Conservation (phyloP, 2,329 filamentous ascomycete genomes). For the Leptographium procerum region DNA sequence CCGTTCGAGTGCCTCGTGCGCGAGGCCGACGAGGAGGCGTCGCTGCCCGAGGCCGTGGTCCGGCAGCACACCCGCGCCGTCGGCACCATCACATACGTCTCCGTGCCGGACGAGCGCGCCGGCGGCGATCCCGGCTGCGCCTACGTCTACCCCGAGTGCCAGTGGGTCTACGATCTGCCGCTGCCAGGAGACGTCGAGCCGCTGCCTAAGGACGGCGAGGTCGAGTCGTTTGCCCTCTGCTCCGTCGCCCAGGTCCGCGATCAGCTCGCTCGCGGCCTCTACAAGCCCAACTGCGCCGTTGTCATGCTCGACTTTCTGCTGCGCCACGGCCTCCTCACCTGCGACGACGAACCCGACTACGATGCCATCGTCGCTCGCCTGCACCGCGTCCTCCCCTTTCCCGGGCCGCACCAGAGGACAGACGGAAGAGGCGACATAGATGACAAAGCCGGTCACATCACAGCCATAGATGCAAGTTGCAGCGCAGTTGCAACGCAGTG, state of each 20-base stretch:
- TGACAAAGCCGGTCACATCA: not conserved
- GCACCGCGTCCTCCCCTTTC: constrained; percentile 73
- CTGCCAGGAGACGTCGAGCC: constrained; percentile 53
- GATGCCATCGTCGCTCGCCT: constrained; percentile 63
- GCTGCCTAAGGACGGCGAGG: constrained; percentile 76
- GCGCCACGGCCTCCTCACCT: constrained; percentile 67
- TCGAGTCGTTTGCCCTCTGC: constrained; percentile 72
- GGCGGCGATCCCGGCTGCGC: constrained; percentile 69
- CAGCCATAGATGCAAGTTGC: not conserved
- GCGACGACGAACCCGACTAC: constrained; percentile 67
- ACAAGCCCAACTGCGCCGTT: constrained; percentile 87
- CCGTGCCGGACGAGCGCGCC: constrained; percentile 62
- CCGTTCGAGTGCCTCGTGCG: constrained; percentile 74
- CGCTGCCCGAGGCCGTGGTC: constrained; percentile 59
- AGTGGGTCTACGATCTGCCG: constrained; percentile 86
- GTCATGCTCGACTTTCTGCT: constrained; percentile 85
- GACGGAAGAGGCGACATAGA: too few species aligned
- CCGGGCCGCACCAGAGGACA: constrained; percentile 51
- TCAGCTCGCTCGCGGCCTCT: constrained; percentile 59
- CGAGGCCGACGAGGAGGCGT: constrained; percentile 84
- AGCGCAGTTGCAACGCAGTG: too few species aligned
- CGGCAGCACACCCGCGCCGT: constrained; percentile 43
- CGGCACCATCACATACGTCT: constrained; percentile 75
- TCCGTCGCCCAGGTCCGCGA: constrained; percentile 59
- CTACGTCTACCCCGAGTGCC: constrained; percentile 78